A percentile compares a stretch with the other conserved stretches of the same genome.
Conservation (phyloP, 495 filamentous ascomycete species). For the Elasticomyces elasticus region DNA sequence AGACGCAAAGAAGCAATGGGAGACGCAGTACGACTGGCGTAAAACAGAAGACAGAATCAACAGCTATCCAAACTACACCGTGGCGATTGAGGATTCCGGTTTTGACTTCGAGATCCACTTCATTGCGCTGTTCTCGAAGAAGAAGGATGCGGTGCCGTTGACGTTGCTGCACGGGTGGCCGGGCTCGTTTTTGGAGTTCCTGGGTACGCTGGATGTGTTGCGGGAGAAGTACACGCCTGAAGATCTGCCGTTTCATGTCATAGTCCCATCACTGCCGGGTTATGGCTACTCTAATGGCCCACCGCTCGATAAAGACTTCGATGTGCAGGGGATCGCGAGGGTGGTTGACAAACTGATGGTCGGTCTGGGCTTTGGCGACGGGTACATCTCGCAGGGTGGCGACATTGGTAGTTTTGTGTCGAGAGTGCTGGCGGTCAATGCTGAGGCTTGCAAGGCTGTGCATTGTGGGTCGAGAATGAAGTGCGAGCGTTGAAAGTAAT, state of each 20-base stretch:
- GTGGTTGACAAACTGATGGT: conserved; percentile 51
- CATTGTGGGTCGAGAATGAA: conserved; percentile 26
- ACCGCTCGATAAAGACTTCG: conserved; percentile 42
- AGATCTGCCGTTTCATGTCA: conserved; percentile 53
- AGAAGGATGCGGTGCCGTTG: conserved; percentile 50
- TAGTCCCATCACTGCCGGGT: conserved; percentile 56
- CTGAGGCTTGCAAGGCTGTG: conserved; percentile 35
- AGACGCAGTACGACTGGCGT: conserved; percentile 37
- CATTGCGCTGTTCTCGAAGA: conserved; percentile 50
- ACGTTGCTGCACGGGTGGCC: conserved; percentile 55
- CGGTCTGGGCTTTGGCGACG: conserved; percentile 46
- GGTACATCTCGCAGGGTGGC: conserved; percentile 58
- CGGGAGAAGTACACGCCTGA: conserved; percentile 42
- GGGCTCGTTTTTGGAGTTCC: conserved; percentile 49
- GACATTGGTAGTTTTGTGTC: conserved; percentile 52
- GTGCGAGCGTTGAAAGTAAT: neutral
- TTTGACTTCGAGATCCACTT: conserved; percentile 48
- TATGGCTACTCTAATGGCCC: conserved; percentile 49
- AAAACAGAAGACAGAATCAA: conserved; percentile 38
- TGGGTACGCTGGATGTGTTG: conserved; percentile 38
- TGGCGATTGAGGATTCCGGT: conserved; percentile 36
- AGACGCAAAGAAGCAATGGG: conserved; percentile 45
- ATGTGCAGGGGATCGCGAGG: conserved; percentile 33
- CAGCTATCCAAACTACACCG: conserved; percentile 52
- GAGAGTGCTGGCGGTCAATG: conserved; percentile 34